A percentile compares a stretch with the other conserved stretches of the same genome.
These are phyloP conservation scores for Dactylis glomerata DNA, from an alignment of 176 grass and related monocot species.

Conservation along the genomic window DNA sequence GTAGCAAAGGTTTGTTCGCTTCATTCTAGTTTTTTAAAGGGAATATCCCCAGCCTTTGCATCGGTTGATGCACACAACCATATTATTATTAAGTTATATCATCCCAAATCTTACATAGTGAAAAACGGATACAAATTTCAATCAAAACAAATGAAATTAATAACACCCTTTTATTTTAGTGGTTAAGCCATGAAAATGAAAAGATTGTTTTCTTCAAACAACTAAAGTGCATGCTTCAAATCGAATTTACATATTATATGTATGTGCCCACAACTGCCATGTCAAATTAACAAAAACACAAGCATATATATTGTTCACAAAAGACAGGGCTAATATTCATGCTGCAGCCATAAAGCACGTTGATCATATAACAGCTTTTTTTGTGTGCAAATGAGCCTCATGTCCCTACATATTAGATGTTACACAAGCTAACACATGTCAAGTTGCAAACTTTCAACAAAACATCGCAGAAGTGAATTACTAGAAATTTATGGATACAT, in stretches of 20 bases:
- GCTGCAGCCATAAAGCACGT: background rate
- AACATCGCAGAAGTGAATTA: background rate
- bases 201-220: background rate
- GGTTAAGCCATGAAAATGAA: background rate
- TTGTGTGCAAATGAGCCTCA: background rate
- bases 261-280: background rate
- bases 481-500: background rate
- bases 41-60: too few relatives aligned
- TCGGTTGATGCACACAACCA: too few relatives aligned
- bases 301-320: background rate
- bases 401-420: background rate
- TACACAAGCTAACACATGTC: background rate
- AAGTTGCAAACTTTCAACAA: background rate
- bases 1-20: background rate
- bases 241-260: too few relatives aligned
- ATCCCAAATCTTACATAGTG: too few relatives aligned
- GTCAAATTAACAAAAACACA: background rate
- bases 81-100: too few relatives aligned
- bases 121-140: too few relatives aligned
- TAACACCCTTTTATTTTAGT: background rate
- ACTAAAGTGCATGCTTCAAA: background rate
- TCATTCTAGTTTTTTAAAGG: background rate
- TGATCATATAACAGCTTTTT: background rate
- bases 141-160: too few relatives aligned
- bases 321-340: background rate